A percentile compares a stretch with the other conserved stretches of the same genome.
phyloP scores from a whole-genome alignment of 1,284 basidiomycete genomes.

The Trichosporon coremiiforme region DNA sequence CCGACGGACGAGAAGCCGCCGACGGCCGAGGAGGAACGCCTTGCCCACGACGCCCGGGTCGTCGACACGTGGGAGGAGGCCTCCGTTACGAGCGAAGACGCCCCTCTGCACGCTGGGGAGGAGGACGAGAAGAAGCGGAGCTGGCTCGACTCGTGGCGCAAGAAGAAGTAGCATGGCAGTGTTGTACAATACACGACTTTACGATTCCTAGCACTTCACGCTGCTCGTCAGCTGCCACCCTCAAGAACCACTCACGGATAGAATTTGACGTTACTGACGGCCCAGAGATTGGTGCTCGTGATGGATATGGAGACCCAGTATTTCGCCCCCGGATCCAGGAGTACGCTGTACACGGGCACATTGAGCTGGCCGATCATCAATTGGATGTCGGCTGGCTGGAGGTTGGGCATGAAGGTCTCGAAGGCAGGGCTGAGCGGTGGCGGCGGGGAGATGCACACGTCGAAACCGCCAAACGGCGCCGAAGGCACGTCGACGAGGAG shows the following conservation, averaged over 20 bases:
- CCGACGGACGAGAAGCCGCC: background rate
- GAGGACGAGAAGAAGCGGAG: constrained; percentile 15
- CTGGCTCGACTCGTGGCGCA: constrained; percentile 17
- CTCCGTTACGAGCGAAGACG: constrained; percentile 16
- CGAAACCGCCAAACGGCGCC: constrained; percentile 6
- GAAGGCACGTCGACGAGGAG: constrained; percentile 8
- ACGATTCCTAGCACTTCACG: background rate
- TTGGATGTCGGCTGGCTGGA: background rate
- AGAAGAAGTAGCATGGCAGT: background rate
- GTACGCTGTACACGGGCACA: constrained; percentile 9
- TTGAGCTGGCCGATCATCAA: background rate
- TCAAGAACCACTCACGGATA: background rate
- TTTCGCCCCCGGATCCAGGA: constrained; percentile 7
- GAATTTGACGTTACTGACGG: background rate
- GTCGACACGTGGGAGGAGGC: constrained; percentile 19
- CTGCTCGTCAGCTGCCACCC: background rate
- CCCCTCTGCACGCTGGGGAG: constrained; percentile 6
- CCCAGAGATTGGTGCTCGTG: background rate
- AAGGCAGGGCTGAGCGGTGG: constrained; percentile 8
- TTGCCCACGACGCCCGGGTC: background rate
- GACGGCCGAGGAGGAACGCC: constrained; percentile 12
- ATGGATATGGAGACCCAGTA: background rate
- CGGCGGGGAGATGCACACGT: background rate
- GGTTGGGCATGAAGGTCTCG: background rate
- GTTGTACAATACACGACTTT: background rate